Evolutionary conservation across 805 yeast genomes (phyloP), one percentile per base, ranked within the genome.

Genomic region (Pichia paraexigua): DNA sequence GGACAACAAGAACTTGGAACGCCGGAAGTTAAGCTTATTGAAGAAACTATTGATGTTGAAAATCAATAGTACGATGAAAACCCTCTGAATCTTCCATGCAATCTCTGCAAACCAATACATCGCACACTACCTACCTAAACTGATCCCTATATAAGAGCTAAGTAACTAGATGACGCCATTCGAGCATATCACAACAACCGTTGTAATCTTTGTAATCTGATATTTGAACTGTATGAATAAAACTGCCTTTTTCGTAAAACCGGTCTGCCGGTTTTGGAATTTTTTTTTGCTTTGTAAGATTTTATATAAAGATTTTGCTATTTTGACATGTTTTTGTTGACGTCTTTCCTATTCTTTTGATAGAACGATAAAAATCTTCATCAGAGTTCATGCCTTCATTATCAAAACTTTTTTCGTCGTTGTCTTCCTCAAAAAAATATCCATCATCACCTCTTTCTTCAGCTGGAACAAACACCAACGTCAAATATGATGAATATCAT

Each of bases 401-500:
- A 5, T n/a, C 39, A n/a, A 35, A 30, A 28, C 17, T 45, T 2
- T n/a, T 32, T 22, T 41, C 47, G 7, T 20, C 47, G 10, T 47
- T 44, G 20, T 30, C 51, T 10, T 44, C 44, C 10, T 39, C 43
- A 11, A 39, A 48, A 28, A 44, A 39, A 11, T 5, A 32, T 8
- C 13, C 49, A 3, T 4, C 42, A 15, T 28, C 41, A 5, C 28
- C 47, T 12, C 10, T 43, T 9, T 28, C n/a, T 17, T 21, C 47
- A 25, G 2, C 39, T 25, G 13, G 41, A 27, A 40, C 44, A 2
- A 32, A 25, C 11, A 24, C 49, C 42, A 28, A 13, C 8, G 32
- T 10, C 32, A 20, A 11, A 7, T 46, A 40, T 18, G 68, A 64
- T 39, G 45, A 55, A 22, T 66, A 65, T 41, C 70, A 66, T 42